Conservation (phyloP, 495 filamentous ascomycete species). For the Xylaria acuta region DNA sequence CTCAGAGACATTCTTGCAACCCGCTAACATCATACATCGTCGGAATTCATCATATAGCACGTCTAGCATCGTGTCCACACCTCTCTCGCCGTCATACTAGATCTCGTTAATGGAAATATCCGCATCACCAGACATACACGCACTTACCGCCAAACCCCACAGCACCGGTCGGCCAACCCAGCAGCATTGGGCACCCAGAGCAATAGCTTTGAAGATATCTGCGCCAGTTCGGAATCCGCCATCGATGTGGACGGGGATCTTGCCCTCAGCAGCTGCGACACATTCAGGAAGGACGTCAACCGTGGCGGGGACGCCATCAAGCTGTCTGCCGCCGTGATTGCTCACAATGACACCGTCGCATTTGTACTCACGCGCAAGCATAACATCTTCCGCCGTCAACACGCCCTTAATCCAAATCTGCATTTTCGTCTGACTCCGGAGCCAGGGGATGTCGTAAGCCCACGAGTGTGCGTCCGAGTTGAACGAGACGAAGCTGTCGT, state of each 20-base stretch:
- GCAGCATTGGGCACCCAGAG: constrained; percentile 49
- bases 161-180: constrained; percentile 48
- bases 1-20: constrained; percentile 11
- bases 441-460: constrained; percentile 44
- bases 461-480: constrained; percentile 44
- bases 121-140: neutral
- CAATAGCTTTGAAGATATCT: constrained; percentile 56
- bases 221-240: constrained; percentile 49
- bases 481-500: constrained; percentile 37
- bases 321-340: constrained; percentile 54
- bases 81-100: constrained; percentile 10
- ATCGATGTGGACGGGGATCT: constrained; percentile 37
- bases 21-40: constrained; percentile 15
- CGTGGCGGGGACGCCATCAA: constrained; percentile 52
- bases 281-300: constrained; percentile 55
- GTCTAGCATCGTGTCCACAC: neutral
- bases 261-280: constrained; percentile 45
- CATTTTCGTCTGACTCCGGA: constrained; percentile 44
- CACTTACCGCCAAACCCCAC: constrained; percentile 52
- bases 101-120: neutral
- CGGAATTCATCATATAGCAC: constrained; percentile 8
- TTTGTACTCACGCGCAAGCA: constrained; percentile 41
- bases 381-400: constrained; percentile 43
- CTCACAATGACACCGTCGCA: constrained; percentile 50
- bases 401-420: constrained; percentile 54